Evolutionary conservation across 2,329 filamentous ascomycete genomes (phyloP).

Genomic region (Apiospora hydei): DNA sequence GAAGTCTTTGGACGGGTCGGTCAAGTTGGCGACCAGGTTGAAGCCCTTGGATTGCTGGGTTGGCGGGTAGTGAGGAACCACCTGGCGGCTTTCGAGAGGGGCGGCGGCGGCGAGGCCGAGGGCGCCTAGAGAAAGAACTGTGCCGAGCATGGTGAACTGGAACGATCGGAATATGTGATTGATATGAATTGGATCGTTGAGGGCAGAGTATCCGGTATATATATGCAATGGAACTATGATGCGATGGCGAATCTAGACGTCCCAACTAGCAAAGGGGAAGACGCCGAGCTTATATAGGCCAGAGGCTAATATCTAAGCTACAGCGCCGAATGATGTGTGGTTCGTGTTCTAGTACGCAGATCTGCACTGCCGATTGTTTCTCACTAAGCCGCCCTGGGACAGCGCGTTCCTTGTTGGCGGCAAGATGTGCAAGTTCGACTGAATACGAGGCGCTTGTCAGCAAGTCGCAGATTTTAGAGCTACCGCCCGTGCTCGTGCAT

Average conservation of each 20-base stretch:
- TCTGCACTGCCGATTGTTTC: not conserved
- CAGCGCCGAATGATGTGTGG: not conserved
- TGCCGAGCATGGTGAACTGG: constrained; percentile 16
- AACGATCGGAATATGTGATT: not conserved
- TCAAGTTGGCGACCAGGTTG: constrained; percentile 54
- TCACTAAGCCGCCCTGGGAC: constrained; percentile 10
- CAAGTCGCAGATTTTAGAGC: not conserved
- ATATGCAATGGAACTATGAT: not conserved
- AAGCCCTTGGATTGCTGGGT: constrained; percentile 42
- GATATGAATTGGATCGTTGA: not conserved
- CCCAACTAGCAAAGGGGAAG: not conserved
- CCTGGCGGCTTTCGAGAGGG: constrained; percentile 24
- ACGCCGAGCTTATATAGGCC: not conserved
- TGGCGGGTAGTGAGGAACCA: constrained; percentile 32
- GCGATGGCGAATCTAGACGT: not conserved
- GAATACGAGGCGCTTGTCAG: constrained; percentile 5
- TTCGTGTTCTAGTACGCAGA: constrained; percentile 10
- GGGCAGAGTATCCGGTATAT: not conserved
- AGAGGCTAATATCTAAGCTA: not conserved
- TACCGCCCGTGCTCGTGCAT: not conserved
- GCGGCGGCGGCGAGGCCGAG: constrained; percentile 25
- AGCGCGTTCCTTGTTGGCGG: not conserved
- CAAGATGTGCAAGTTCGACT: not conserved
- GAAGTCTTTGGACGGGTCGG: constrained; percentile 49
- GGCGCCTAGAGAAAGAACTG: constrained; percentile 13